phyloP scores from a whole-genome alignment of 768 basidiomycete genomes.

The Pisolithus orientalis region DNA sequence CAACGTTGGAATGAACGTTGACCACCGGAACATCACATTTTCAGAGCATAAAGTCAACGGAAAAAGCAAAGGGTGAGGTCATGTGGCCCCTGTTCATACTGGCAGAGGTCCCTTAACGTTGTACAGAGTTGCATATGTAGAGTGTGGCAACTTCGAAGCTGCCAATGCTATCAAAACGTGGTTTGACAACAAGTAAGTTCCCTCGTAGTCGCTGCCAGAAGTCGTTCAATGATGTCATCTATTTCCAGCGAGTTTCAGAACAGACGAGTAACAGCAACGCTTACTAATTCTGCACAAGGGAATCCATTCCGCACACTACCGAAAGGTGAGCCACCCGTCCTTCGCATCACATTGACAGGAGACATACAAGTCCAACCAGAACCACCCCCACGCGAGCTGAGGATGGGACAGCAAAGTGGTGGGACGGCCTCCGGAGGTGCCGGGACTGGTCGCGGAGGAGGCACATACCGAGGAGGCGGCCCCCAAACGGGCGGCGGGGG shows the following conservation, averaged over 20 bases:
- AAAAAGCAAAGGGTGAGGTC: constrained; percentile 91
- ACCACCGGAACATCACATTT: constrained; percentile 87
- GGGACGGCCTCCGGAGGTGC: constrained; percentile 15
- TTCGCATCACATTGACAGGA: not conserved
- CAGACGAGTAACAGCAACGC: constrained; percentile 66
- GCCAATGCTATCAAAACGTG: constrained; percentile 69
- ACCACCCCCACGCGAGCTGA: constrained; percentile 62
- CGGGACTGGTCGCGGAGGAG: constrained; percentile 34
- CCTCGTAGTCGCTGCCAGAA: not conserved
- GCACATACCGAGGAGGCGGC: constrained; percentile 31
- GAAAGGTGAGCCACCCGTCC: constrained; percentile 55
- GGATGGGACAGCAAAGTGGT: constrained; percentile 29
- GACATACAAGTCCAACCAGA: constrained; percentile 35
- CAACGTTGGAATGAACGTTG: constrained; percentile 63
- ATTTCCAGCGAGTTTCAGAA: constrained; percentile 75
- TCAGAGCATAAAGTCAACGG: constrained; percentile 99
- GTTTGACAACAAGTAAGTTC: constrained; percentile 77
- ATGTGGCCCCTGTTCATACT: not conserved
- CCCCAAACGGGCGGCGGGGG: constrained; percentile 32
- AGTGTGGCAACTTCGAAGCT: constrained; percentile 62
- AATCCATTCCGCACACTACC: constrained; percentile 93
- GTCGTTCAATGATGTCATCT: not conserved
- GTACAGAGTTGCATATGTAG: constrained; percentile 77
- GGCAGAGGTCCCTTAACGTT: not conserved
- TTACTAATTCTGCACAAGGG: constrained; percentile 67